Conservation (phyloP, 345 rosid genomes). For the Camelina neglecta region DNA sequence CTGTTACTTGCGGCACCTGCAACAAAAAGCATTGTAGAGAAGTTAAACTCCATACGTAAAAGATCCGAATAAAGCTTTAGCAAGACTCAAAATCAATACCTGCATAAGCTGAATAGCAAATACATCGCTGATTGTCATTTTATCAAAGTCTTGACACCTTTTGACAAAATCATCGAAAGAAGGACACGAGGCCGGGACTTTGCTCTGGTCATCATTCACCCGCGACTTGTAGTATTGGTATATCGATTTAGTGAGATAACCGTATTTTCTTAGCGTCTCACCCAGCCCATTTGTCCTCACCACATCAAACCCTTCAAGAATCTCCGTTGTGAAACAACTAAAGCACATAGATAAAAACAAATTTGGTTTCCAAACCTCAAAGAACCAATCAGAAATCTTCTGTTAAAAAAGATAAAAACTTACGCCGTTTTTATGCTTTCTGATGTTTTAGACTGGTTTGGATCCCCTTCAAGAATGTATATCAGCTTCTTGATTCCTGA, state of each 20-base stretch:
- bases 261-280: conserved; percentile 79
- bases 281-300: conserved; percentile 72
- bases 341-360: conserved; percentile 8
- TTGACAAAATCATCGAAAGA: conserved; percentile 62
- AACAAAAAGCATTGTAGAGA: neutral
- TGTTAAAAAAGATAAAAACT: conserved; percentile 39
- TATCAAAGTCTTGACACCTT: conserved; percentile 59
- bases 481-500: conserved; percentile 86
- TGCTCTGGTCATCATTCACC: too few relatives aligned
- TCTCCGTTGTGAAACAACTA: conserved; percentile 45
- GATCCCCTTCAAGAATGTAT: conserved; percentile 90
- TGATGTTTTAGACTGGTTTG: conserved; percentile 71
- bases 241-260: conserved; percentile 71
- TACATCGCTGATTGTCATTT: conserved; percentile 82
- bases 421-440: conserved; percentile 92
- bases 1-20: conserved; percentile 87
- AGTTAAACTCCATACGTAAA: too few relatives aligned
- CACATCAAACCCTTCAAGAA: conserved; percentile 86
- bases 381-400: conserved; percentile 5
- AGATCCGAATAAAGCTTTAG: neutral
- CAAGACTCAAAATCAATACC: conserved; percentile 48
- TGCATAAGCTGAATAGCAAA: conserved; percentile 93
- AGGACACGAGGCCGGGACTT: conserved; percentile 51
- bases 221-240: conserved; percentile 56
- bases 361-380: conserved; percentile 10